Conservation (phyloP, 352 stramenopile genomes). For the Phytophthora colocasiae region DNA sequence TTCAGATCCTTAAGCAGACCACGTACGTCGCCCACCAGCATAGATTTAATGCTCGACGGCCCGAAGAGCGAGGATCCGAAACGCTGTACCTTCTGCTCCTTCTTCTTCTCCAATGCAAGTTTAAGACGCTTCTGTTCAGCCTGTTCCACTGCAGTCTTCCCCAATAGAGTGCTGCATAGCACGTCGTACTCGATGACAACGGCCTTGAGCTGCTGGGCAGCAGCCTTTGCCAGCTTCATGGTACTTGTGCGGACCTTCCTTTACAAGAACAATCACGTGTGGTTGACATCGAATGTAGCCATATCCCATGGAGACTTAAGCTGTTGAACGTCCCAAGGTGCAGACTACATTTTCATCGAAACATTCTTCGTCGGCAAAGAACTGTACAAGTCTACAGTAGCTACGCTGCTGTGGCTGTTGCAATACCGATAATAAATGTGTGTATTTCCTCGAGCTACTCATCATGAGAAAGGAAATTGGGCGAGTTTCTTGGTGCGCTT, state of each 20-base stretch:
- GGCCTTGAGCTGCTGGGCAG: slow-evolving; percentile 74
- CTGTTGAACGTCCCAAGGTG: too few relatives aligned
- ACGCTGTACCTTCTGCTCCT: slow-evolving; percentile 29
- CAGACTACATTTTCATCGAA: too few relatives aligned
- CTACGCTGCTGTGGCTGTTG: too few relatives aligned
- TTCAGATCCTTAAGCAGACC: slow-evolving; percentile 67
- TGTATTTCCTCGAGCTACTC: too few relatives aligned
- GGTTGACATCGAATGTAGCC: slow-evolving; percentile 13
- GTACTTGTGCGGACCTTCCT: not conserved
- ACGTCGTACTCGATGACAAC: slow-evolving; percentile 84
- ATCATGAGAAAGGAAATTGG: too few relatives aligned
- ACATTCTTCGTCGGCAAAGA: too few relatives aligned
- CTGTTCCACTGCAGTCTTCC: slow-evolving; percentile 46
- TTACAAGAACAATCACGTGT: slow-evolving; percentile 25
- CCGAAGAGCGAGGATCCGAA: slow-evolving; percentile 37
- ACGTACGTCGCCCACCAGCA: slow-evolving; percentile 73
- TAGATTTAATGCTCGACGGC: slow-evolving; percentile 44
- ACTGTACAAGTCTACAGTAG: too few relatives aligned
- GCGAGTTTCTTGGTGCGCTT: too few relatives aligned
- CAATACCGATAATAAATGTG: too few relatives aligned
- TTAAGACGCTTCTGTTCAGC: slow-evolving; percentile 39
- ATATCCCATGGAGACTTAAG: not conserved
- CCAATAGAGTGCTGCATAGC: slow-evolving; percentile 74
- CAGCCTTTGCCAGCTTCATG: slow-evolving; percentile 78
- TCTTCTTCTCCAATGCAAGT: slow-evolving; percentile 18